phyloP scores from a whole-genome alignment of 768 basidiomycete genomes.

The Leucocoprinus leucothites region DNA sequence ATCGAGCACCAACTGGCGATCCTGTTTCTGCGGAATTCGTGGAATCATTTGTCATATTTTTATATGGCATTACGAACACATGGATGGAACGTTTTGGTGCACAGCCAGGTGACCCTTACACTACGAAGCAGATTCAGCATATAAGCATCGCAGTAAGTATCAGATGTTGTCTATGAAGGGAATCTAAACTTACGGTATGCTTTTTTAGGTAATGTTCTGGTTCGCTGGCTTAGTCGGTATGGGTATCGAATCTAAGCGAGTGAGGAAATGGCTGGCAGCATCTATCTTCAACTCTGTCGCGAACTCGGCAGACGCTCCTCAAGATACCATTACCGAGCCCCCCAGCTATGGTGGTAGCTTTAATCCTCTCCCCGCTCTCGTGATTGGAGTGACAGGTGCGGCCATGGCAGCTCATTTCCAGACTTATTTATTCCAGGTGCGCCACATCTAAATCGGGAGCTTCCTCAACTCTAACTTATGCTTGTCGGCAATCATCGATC shows the following conservation, averaged over 20 bases:
- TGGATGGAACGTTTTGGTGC: conserved; percentile 98
- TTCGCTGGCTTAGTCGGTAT: conserved; percentile 91
- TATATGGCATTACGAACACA: conserved; percentile 87
- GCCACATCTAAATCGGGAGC: conserved; percentile 8
- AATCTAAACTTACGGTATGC: not conserved
- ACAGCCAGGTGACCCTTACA: conserved; percentile 74
- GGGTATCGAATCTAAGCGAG: conserved; percentile 75
- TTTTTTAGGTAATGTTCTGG: conserved; percentile 85
- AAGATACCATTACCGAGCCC: conserved; percentile 59
- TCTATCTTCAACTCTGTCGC: conserved; percentile 38
- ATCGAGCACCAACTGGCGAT: conserved; percentile 52
- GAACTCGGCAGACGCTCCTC: conserved; percentile 22
- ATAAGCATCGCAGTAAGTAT: conserved; percentile 81
- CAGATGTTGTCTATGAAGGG: not conserved
- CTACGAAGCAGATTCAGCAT: conserved; percentile 91
- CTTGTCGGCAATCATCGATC: too few relatives aligned
- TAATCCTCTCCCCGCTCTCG: conserved; percentile 91
- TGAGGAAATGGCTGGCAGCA: conserved; percentile 73
- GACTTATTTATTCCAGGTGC: conserved; percentile 82
- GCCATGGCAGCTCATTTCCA: conserved; percentile 95
- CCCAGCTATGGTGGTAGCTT: conserved; percentile 74
- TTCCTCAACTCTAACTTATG: not conserved
- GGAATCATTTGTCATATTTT: conserved; percentile 79
- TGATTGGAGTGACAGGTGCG: conserved; percentile 89
- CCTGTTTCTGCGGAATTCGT: conserved; percentile 69